These are phyloP conservation scores for Crithidia acanthocephali DNA, from an alignment of 208 protist species.

Conservation along the genomic window DNA sequence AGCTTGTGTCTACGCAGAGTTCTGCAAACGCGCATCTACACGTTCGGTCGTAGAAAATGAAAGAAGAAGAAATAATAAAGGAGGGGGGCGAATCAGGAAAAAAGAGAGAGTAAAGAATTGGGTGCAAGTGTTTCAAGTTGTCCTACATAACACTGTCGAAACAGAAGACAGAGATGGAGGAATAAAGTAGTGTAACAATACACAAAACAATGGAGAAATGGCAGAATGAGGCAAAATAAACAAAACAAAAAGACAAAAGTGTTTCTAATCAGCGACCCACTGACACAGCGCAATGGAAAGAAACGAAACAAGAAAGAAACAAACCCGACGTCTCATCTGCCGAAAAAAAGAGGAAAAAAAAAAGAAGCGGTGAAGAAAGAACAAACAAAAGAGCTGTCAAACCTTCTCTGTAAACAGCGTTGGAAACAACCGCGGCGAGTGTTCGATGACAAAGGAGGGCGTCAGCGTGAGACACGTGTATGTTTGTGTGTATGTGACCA, in stretches of 20 bases:
- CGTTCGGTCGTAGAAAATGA: neutral
- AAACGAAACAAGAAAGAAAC: neutral
- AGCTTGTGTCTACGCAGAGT: neutral
- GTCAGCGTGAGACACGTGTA: too few species aligned
- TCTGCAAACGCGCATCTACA: neutral
- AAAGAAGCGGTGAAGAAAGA: neutral
- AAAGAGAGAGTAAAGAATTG: neutral
- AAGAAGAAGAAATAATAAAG: slow-evolving; percentile 14
- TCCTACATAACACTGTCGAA: too few species aligned
- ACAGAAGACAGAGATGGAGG: too few species aligned
- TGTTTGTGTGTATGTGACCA: too few species aligned
- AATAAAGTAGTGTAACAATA: neutral
- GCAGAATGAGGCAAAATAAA: slow-evolving; percentile 8
- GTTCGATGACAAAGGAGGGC: too few species aligned
- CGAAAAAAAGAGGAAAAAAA: neutral
- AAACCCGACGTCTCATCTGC: neutral
- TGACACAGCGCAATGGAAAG: neutral
- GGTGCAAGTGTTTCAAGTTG: neutral
- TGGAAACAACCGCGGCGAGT: too few species aligned
- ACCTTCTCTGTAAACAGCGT: too few species aligned
- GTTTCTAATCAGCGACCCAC: neutral
- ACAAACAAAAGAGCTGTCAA: too few species aligned
- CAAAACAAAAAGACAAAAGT: slow-evolving; percentile 20
- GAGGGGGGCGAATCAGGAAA: slow-evolving; percentile 6
- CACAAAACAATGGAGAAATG: neutral